Evolutionary conservation across 78 protist genomes (phyloP).

Genomic region (Dictyostelium intermedium): DNA sequence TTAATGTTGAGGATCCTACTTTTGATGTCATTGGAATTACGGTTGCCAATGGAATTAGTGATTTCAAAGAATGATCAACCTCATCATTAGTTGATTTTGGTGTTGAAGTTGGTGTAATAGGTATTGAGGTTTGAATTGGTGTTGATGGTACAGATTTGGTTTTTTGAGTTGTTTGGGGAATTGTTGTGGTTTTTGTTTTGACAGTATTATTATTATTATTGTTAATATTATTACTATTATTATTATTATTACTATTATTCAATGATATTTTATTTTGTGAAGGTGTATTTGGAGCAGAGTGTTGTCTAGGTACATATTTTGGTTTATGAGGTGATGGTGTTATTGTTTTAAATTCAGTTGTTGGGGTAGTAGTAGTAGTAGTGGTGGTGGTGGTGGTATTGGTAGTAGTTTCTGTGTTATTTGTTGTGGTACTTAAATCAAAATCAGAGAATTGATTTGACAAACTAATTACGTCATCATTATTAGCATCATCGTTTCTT

Average conservation of each 20-base stretch:
- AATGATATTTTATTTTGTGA: neutral
- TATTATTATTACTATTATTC: too few species aligned
- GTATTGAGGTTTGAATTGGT: neutral
- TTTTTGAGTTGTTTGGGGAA: neutral
- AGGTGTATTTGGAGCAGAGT: neutral
- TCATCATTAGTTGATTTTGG: neutral
- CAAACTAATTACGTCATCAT: neutral
- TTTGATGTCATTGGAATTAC: neutral
- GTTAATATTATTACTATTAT: neutral
- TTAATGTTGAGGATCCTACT: neutral
- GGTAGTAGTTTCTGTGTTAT: neutral
- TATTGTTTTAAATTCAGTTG: neutral
- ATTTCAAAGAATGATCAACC: neutral
- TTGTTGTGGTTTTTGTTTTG: neutral
- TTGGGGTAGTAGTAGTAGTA: neutral
- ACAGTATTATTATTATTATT: neutral
- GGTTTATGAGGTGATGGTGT: neutral
- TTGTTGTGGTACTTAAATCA: neutral
- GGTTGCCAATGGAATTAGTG: neutral
- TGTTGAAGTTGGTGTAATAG: neutral
- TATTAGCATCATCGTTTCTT: neutral
- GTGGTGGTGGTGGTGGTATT: neutral
- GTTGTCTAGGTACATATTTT: neutral
- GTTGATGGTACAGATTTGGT: neutral
- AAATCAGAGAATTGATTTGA: conserved; percentile 18